Evolutionary conservation across 2,329 filamentous ascomycete species (phyloP).

Genomic region (Xylariaceae sp.): DNA sequence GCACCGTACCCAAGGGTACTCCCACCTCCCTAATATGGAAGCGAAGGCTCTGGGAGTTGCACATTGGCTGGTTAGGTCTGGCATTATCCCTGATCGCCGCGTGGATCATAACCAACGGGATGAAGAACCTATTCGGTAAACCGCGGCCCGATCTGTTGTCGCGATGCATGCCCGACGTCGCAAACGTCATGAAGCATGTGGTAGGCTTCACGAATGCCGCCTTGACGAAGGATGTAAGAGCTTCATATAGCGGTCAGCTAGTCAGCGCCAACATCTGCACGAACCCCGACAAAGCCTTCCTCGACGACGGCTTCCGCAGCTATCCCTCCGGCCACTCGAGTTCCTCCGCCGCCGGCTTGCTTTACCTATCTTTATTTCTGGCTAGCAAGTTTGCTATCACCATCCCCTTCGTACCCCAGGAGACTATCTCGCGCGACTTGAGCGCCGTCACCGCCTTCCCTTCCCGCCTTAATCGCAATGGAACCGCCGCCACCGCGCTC

Average conservation of each 20-base stretch:
- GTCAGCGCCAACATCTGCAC: conserved; percentile 74
- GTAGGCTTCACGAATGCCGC: conserved; percentile 43
- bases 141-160: conserved; percentile 76
- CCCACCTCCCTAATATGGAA: conserved; percentile 64
- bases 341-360: conserved; percentile 69
- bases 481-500: conserved; percentile 1
- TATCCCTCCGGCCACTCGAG: conserved; percentile 76
- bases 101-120: conserved; percentile 76
- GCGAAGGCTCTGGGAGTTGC: conserved; percentile 85
- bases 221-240: conserved; percentile 34
- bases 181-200: conserved; percentile 51
- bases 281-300: conserved; percentile 52
- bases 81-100: conserved; percentile 64
- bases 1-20: conserved; percentile 56
- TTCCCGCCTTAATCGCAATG: conserved; percentile 53
- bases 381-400: conserved; percentile 75
- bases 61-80: conserved; percentile 78
- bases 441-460: conserved; percentile 62
- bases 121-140: conserved; percentile 71
- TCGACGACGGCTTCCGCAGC: conserved; percentile 78
- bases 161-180: conserved; percentile 70
- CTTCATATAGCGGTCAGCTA: conserved; percentile 52
- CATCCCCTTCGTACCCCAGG: conserved; percentile 60
- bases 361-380: conserved; percentile 83
- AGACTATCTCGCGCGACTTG: conserved; percentile 40